A percentile compares a stretch with the other conserved stretches of the same genome.
phyloP scores from a whole-genome alignment of 192 early-diverging fungal species.

The Phycomyces blakesleeanus region DNA sequence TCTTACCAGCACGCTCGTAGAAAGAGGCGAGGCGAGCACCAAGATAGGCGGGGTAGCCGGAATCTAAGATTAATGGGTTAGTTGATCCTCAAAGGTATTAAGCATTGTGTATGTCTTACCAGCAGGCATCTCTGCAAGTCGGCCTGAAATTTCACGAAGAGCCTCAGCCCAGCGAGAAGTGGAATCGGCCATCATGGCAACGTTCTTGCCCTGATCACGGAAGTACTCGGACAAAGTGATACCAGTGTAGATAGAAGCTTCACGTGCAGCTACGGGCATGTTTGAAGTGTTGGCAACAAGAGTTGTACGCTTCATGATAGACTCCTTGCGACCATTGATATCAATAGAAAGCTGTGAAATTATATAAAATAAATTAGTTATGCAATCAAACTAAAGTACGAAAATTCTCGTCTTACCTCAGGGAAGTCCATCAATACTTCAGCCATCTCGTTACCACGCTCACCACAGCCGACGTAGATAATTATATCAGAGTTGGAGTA shows the following conservation, averaged over 20 bases:
- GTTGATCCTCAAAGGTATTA: neutral
- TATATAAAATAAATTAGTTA: neutral
- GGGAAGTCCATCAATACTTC: constrained; percentile 99
- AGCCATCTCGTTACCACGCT: constrained; percentile 99
- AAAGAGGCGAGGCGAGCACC: constrained; percentile 98
- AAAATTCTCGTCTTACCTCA: constrained; percentile 50
- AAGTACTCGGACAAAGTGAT: constrained; percentile 99
- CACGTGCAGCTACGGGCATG: constrained; percentile 99
- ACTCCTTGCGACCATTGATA: constrained; percentile 91
- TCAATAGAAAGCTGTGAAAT: constrained; percentile 88
- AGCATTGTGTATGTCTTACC: constrained; percentile 35
- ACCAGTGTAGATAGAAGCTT: constrained; percentile 99
- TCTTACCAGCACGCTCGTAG: constrained; percentile 99
- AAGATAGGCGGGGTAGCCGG: constrained; percentile 97
- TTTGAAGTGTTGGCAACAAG: constrained; percentile 99
- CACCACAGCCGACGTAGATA: constrained; percentile 95
- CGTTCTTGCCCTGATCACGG: constrained; percentile 99
- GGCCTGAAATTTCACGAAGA: constrained; percentile 99
- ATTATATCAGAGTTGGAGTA: constrained; percentile 99
- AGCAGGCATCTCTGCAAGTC: constrained; percentile 99
- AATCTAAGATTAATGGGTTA: constrained; percentile 50
- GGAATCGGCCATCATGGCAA: constrained; percentile 99
- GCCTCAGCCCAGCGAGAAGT: constrained; percentile 99
- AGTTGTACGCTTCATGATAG: constrained; percentile 99
- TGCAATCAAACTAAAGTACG: constrained; percentile 3